phyloP scores from a whole-genome alignment of 495 filamentous ascomycete genomes.

The Penicillium paradoxum region DNA sequence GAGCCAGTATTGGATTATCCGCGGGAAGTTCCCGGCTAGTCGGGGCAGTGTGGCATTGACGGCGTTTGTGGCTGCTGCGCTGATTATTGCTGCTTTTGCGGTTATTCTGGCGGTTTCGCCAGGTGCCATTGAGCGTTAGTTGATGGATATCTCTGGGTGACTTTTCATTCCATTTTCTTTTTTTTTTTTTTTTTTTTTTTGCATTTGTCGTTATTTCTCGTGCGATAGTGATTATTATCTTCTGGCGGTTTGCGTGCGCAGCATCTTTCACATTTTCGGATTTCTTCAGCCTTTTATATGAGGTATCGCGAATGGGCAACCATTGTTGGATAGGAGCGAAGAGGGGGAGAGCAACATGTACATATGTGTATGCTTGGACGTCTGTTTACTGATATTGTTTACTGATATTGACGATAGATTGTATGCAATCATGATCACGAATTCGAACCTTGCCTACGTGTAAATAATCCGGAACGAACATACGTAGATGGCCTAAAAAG shows the following conservation, averaged over 20 bases:
- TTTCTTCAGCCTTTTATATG: background rate
- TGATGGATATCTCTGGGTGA: background rate
- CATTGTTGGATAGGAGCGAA: background rate
- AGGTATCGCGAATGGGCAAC: background rate
- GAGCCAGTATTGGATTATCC: slow-evolving; percentile 77
- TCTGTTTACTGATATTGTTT: too few species aligned
- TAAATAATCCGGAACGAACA: too few species aligned
- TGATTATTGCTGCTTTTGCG: slow-evolving; percentile 67
- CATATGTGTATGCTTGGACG: background rate
- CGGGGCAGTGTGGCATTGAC: slow-evolving; percentile 80
- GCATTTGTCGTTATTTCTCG: too few species aligned
- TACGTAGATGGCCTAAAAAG: background rate
- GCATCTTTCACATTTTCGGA: background rate
- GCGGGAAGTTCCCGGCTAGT: slow-evolving; percentile 90
- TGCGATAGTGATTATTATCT: too few species aligned
- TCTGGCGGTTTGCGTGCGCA: background rate
- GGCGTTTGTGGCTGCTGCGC: slow-evolving; percentile 58
- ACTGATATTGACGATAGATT: background rate
- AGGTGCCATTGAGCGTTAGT: slow-evolving; percentile 39
- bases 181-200: background rate
- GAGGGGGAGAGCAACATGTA: background rate
- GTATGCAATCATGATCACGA: background rate
- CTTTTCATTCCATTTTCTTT: background rate
- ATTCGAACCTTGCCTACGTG: background rate
- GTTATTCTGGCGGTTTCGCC: slow-evolving; percentile 67